Conservation (phyloP, 2,329 filamentous ascomycete genomes). For the Diaporthe capsici region DNA sequence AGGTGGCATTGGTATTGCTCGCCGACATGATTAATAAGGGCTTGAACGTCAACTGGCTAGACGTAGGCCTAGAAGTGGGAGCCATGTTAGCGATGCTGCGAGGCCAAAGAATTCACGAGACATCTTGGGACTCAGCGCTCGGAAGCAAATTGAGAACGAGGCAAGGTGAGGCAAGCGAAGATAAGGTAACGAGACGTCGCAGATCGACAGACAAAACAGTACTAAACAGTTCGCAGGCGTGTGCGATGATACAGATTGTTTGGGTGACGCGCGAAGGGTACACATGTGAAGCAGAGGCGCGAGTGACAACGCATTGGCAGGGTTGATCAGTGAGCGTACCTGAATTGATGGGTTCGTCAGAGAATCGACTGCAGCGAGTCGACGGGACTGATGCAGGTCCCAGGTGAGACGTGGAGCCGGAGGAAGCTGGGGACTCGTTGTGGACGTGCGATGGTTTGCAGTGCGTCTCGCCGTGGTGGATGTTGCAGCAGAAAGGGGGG, state of each 20-base stretch:
- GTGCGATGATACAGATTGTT: constrained; percentile 9
- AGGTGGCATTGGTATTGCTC: constrained; percentile 39
- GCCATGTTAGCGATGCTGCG: constrained; percentile 41
- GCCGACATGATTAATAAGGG: constrained; percentile 38
- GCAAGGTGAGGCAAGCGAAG: constrained; percentile 29
- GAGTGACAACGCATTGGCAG: constrained; percentile 32
- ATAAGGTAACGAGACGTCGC: constrained; percentile 16
- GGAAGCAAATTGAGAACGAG: constrained; percentile 5
- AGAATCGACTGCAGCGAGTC: constrained; percentile 25
- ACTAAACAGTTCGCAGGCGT: neutral
- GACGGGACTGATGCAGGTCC: constrained; percentile 36
- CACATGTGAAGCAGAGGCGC: constrained; percentile 31
- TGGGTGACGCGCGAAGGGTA: constrained; percentile 21
- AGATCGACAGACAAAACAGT: constrained; percentile 28
- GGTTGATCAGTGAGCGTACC: constrained; percentile 34
- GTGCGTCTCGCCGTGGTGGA: constrained; percentile 36
- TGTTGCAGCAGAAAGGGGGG: constrained; percentile 32
- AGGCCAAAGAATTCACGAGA: constrained; percentile 12
- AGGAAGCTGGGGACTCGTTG: constrained; percentile 35
- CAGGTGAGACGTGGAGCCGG: constrained; percentile 31
- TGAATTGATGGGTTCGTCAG: constrained; percentile 33
- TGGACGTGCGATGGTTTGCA: constrained; percentile 34
- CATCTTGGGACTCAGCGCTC: constrained; percentile 12
- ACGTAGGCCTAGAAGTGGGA: constrained; percentile 35
- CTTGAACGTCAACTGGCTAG: constrained; percentile 32